These are phyloP conservation scores for Ramularia endophylla DNA, from an alignment of 2,329 filamentous ascomycete species.

Conservation along the genomic window DNA sequence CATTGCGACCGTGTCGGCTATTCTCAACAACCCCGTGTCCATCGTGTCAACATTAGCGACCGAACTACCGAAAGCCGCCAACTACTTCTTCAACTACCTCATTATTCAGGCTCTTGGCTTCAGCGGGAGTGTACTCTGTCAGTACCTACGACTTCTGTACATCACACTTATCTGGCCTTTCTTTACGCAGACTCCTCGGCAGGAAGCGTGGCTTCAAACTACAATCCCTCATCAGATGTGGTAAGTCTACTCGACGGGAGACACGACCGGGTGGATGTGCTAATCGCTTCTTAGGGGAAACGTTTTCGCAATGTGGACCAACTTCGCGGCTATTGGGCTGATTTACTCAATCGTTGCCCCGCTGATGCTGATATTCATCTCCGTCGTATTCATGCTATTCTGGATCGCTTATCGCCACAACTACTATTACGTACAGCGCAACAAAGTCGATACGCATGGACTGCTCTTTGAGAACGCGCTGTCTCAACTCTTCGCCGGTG, in stretches of 20 bases:
- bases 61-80: constrained; percentile 11
- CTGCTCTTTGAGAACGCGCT: constrained; percentile 83
- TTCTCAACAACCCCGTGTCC: constrained; percentile 6
- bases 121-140: constrained; percentile 8
- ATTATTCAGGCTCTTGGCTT: constrained; percentile 12
- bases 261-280: neutral
- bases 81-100: constrained; percentile 16
- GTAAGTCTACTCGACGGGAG: neutral
- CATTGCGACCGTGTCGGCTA: constrained; percentile 3
- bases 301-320: constrained; percentile 92
- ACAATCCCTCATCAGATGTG: constrained; percentile 12
- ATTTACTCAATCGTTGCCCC: constrained; percentile 84
- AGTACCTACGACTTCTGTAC: constrained; percentile 10
- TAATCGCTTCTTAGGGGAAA: constrained; percentile 55
- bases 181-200: constrained; percentile 14
- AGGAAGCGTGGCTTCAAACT: constrained; percentile 9
- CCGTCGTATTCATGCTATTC: constrained; percentile 80
- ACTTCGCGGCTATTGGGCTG: constrained; percentile 78
- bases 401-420: constrained; percentile 95
- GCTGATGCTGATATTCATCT: constrained; percentile 81
- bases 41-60: constrained; percentile 5
- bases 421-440: constrained; percentile 85
- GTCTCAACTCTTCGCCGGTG: constrained; percentile 84
- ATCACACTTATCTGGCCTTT: constrained; percentile 11
- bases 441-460: constrained; percentile 81